These are phyloP conservation scores for Trichosporon ovoides DNA, from an alignment of 1,284 basidiomycete genomes.

Conservation along the genomic window DNA sequence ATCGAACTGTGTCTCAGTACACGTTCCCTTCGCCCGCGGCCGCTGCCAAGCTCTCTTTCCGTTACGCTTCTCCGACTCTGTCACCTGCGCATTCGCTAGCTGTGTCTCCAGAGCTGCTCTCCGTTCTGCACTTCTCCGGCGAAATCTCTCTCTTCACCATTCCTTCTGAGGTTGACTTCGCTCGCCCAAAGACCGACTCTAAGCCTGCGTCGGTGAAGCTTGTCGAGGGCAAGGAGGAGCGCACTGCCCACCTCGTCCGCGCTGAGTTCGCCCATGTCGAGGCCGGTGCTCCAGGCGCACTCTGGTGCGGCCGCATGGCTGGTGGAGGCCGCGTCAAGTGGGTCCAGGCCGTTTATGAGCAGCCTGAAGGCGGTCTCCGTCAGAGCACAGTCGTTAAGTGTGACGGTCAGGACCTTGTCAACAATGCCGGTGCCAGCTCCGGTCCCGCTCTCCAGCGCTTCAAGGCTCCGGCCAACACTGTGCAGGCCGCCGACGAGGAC, in stretches of 20 bases:
- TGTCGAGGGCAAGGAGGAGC: conserved; percentile 43
- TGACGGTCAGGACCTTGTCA: conserved; percentile 51
- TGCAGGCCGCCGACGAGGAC: conserved; percentile 30
- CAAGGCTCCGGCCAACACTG: conserved; percentile 33
- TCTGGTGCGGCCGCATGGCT: conserved; percentile 60
- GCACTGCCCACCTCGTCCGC: conserved; percentile 27
- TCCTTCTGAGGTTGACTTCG: conserved; percentile 54
- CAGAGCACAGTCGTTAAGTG: conserved; percentile 50
- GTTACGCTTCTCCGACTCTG: conserved; percentile 58
- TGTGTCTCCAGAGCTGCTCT: conserved; percentile 53
- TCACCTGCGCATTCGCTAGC: conserved; percentile 60
- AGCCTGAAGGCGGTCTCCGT: conserved; percentile 51
- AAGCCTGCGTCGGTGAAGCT: conserved; percentile 37
- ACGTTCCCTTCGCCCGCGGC: conserved; percentile 55
- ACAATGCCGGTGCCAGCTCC: conserved; percentile 17
- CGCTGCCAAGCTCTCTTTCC: conserved; percentile 50
- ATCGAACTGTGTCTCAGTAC: conserved; percentile 61
- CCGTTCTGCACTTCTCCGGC: conserved; percentile 62
- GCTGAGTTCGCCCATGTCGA: conserved; percentile 42
- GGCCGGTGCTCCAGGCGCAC: conserved; percentile 53
- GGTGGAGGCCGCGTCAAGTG: conserved; percentile 66
- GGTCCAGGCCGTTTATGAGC: conserved; percentile 57
- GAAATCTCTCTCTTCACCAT: conserved; percentile 62
- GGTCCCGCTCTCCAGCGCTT: conserved; percentile 36
- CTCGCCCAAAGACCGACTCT: conserved; percentile 38